A percentile compares a stretch with the other conserved stretches of the same genome.
Conservation (phyloP, 2,329 filamentous ascomycete genomes). For the Metarhizium anisopliae region DNA sequence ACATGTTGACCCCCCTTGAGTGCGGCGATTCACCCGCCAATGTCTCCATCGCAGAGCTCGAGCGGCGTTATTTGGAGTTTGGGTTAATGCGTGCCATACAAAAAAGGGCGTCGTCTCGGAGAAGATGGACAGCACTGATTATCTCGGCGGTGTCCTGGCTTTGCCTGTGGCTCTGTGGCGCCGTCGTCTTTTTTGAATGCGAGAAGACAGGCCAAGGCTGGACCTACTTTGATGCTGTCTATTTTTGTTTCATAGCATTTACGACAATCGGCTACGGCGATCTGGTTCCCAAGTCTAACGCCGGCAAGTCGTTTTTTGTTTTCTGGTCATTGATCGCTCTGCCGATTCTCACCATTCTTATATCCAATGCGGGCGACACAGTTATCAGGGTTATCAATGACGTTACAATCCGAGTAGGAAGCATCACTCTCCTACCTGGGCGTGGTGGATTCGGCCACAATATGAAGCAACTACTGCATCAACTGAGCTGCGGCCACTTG, state of each 20-base stretch:
- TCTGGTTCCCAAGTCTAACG: constrained; percentile 62
- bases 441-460: constrained; percentile 39
- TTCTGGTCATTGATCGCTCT: constrained; percentile 82
- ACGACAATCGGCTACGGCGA: constrained; percentile 87
- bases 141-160: constrained; percentile 61
- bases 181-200: constrained; percentile 56
- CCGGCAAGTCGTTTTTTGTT: constrained; percentile 81
- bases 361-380: constrained; percentile 77
- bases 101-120: constrained; percentile 49
- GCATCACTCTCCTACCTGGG: constrained; percentile 51
- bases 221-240: constrained; percentile 73
- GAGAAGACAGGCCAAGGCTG: constrained; percentile 49
- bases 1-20: constrained; percentile 40
- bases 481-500: constrained; percentile 33
- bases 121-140: constrained; percentile 65
- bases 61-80: constrained; percentile 63
- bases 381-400: constrained; percentile 57
- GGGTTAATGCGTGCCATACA: constrained; percentile 77
- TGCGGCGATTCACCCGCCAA: not conserved
- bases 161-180: constrained; percentile 72
- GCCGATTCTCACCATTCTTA: constrained; percentile 83
- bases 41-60: constrained; percentile 31
- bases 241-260: constrained; percentile 77
- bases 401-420: constrained; percentile 45
- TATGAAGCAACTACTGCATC: constrained; percentile 32